A percentile compares a stretch with the other conserved stretches of the same genome.
Conservation (phyloP, 192 early-diverging fungal genomes). For the Rhizophagus sp. region DNA sequence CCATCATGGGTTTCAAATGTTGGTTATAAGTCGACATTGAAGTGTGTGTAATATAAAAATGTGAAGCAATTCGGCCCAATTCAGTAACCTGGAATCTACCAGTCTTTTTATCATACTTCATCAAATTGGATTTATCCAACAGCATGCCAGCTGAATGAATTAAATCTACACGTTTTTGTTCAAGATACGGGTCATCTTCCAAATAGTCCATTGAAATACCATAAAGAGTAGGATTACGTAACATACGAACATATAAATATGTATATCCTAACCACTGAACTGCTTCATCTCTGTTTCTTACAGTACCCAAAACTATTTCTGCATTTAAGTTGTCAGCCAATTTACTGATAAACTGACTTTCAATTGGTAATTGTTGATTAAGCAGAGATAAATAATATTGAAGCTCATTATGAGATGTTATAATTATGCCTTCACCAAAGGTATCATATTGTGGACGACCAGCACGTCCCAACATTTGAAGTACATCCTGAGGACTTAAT, state of each 20-base stretch:
- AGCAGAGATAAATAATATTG: conserved; percentile 95
- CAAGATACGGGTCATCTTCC: conserved; percentile 76
- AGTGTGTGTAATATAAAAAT: conserved; percentile 92
- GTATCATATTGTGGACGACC: conserved; percentile 97
- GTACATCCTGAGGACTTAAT: conserved; percentile 92
- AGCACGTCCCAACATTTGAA: conserved; percentile 98
- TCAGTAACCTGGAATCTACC: conserved; percentile 89
- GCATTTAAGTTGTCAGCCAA: conserved; percentile 94
- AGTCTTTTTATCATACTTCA: conserved; percentile 93
- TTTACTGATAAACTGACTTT: conserved; percentile 87
- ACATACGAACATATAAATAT: conserved; percentile 96
- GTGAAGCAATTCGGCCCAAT: conserved; percentile 93
- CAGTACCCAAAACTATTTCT: conserved; percentile 91
- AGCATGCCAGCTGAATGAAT: conserved; percentile 83
- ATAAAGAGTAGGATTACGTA: conserved; percentile 86
- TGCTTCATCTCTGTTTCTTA: conserved; percentile 90
- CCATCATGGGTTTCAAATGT: conserved; percentile 89
- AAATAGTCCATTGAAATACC: conserved; percentile 70
- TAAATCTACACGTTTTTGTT: conserved; percentile 85
- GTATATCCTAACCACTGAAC: conserved; percentile 96
- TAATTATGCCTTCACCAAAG: conserved; percentile 94
- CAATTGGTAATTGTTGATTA: conserved; percentile 96
- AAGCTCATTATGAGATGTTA: conserved; percentile 89
- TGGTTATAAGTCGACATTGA: conserved; percentile 95
- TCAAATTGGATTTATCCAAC: conserved; percentile 88